Conservation (phyloP, 2,329 filamentous ascomycete species). For the Neopestalotiopsis rosae region DNA sequence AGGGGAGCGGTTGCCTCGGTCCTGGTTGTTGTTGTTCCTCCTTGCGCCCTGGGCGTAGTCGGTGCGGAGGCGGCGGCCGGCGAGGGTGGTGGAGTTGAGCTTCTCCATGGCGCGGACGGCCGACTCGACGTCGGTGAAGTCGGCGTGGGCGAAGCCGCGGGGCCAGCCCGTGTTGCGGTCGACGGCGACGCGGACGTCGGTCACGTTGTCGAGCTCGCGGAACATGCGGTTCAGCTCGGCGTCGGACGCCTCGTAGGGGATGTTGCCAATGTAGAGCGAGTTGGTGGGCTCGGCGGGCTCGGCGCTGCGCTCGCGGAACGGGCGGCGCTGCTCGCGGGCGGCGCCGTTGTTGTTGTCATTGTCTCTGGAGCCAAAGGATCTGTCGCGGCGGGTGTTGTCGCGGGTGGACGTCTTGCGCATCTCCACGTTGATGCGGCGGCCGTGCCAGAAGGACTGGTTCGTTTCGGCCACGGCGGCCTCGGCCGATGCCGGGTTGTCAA, state of each 20-base stretch:
- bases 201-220: slow-evolving; percentile 69
- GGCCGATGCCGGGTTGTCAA: slow-evolving; percentile 21
- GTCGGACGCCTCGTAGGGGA: slow-evolving; percentile 86
- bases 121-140: slow-evolving; percentile 73
- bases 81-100: slow-evolving; percentile 63
- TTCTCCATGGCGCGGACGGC: slow-evolving; percentile 65
- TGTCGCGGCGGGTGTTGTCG: not conserved
- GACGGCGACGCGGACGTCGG: slow-evolving; percentile 81
- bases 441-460: slow-evolving; percentile 39
- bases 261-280: slow-evolving; percentile 83
- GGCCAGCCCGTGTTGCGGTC: slow-evolving; percentile 82
- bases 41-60: slow-evolving; percentile 58
- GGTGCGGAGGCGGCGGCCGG: slow-evolving; percentile 68
- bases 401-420: slow-evolving; percentile 15
- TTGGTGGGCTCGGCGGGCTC: slow-evolving; percentile 52
- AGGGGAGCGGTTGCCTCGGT: too few relatives aligned
- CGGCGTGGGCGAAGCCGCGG: slow-evolving; percentile 83
- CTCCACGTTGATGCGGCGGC: slow-evolving; percentile 36
- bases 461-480: slow-evolving; percentile 30
- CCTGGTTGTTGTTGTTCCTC: not conserved
- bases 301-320: too few relatives aligned
- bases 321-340: too few relatives aligned
- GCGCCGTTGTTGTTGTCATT: too few relatives aligned
- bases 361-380: not conserved
- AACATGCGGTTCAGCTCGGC: slow-evolving; percentile 82